Base-by-base conservation (phyloP, 495 filamentous ascomycete genomes). In the Pseudoneurospora amorphoporcata region DNA sequence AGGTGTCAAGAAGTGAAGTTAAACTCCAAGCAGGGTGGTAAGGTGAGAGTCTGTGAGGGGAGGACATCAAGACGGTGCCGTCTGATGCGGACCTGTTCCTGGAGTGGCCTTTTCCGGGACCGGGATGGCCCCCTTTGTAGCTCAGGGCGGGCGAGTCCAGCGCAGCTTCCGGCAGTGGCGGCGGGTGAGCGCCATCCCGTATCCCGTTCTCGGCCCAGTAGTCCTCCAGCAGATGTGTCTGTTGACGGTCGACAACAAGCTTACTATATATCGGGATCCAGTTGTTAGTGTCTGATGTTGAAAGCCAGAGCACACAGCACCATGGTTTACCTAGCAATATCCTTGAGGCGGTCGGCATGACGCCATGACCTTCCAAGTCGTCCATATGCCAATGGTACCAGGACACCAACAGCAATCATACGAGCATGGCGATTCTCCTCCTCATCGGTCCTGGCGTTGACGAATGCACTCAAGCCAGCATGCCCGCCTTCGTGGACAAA, bases 391-490 rank as follows among this genome's bases (percentile, higher is more conserved):
- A 97, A 81, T 1, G 93, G 93, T 10, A 98, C 94, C 73, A 99
- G 82, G 29, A 92, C 88, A 17, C 95, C 95, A 29, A 98, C 93
- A 17, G 94, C 92, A 70, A 98, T 89, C 89, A 98, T 97, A 72
- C 90, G 86, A 69, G 95, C 95, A 86, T 96, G 94, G 71, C 95
- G 91, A 68, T 92, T 88, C 42, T 87, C 86, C 70, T 89, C 91
- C 68, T 88, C 86, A 2, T 89, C 88, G 39, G 92, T 92, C n/a
- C 91, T 89, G 71, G 86, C 87, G 79, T 96, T 97, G 80, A 94
- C 83, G 78, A 98, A 99, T 42, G 95, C 93, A 83, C 95, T 98
- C 77, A 98, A 85, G 16, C 95, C 95, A 17, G 94, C 94, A 83
- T 94, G 92, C 3, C 85, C 83, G 8, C 84, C 83, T 71, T 90